Conservation (phyloP, 108 stramenopile genomes). For the Cyclotella atomus region DNA sequence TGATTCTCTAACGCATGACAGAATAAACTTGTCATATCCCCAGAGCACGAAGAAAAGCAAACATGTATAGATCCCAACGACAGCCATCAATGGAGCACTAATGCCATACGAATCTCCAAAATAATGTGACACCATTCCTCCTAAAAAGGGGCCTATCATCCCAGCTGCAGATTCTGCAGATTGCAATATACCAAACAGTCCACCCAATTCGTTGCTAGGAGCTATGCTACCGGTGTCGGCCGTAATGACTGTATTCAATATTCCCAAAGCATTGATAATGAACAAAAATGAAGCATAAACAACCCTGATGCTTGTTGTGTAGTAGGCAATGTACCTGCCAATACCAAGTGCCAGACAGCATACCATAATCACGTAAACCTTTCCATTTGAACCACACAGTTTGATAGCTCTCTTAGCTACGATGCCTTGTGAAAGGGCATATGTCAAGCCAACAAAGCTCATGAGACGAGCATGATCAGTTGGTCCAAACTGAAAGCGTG, state of each 20-base stretch:
- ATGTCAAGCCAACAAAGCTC: slow-evolving; percentile 78
- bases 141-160: slow-evolving; percentile 76
- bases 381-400: slow-evolving; percentile 48
- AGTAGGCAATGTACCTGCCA: slow-evolving; percentile 72
- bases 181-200: slow-evolving; percentile 77
- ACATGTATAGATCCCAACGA: slow-evolving; percentile 56
- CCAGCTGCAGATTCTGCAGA: slow-evolving; percentile 77
- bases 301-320: slow-evolving; percentile 48
- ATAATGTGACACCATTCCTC: slow-evolving; percentile 56
- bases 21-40: slow-evolving; percentile 55
- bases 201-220: slow-evolving; percentile 68
- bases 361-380: slow-evolving; percentile 54
- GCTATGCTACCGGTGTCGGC: slow-evolving; percentile 77
- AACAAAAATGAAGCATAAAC: slow-evolving; percentile 64
- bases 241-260: slow-evolving; percentile 79
- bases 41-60: slow-evolving; percentile 55
- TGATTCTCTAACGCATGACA: slow-evolving; percentile 4
- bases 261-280: slow-evolving; percentile 78
- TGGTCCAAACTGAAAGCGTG: slow-evolving; percentile 81
- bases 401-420: slow-evolving; percentile 67
- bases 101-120: slow-evolving; percentile 36
- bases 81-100: slow-evolving; percentile 66
- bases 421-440: slow-evolving; percentile 85
- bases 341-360: slow-evolving; percentile 59
- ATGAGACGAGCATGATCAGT: slow-evolving; percentile 80